Evolutionary conservation across 352 stramenopile genomes (phyloP).

Genomic region (Thraustotheca clavata): DNA sequence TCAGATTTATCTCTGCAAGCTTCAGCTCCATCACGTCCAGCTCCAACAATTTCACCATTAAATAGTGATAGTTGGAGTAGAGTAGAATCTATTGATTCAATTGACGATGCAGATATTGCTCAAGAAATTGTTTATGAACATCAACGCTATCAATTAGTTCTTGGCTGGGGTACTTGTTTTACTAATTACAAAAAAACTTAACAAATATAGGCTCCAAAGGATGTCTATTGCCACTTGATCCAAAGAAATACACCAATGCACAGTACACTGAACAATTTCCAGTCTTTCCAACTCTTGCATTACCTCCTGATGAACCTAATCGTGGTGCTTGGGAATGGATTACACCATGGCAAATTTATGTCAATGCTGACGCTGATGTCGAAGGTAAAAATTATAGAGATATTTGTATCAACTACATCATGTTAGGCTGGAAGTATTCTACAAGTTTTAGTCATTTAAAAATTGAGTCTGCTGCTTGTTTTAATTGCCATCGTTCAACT

Average conservation of each 20-base stretch:
- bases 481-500: neutral
- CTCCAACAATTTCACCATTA: neutral
- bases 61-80: neutral
- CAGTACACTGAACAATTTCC: slow-evolving; percentile 25
- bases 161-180: slow-evolving; percentile 38
- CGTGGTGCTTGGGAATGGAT: slow-evolving; percentile 49
- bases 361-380: neutral
- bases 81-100: neutral
- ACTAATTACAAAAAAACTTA: no score
- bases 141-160: slow-evolving; percentile 57
- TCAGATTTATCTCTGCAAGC: slow-evolving; percentile 17
- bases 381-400: slow-evolving; percentile 1
- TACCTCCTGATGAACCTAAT: slow-evolving; percentile 26
- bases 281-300: slow-evolving; percentile 44
- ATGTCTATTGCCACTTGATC: slow-evolving; percentile 60
- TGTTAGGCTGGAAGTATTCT: slow-evolving; percentile 49
- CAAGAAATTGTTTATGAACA: slow-evolving; percentile 59
- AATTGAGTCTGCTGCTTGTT: neutral
- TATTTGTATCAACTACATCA: neutral
- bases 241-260: slow-evolving; percentile 52
- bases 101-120: neutral
- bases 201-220: slow-evolving; percentile 37
- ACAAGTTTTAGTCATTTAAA: slow-evolving; percentile 51
- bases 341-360: slow-evolving; percentile 61
- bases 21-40: neutral